phyloP scores from a whole-genome alignment of 345 rosid genomes.

The Erucastrum elatum region DNA sequence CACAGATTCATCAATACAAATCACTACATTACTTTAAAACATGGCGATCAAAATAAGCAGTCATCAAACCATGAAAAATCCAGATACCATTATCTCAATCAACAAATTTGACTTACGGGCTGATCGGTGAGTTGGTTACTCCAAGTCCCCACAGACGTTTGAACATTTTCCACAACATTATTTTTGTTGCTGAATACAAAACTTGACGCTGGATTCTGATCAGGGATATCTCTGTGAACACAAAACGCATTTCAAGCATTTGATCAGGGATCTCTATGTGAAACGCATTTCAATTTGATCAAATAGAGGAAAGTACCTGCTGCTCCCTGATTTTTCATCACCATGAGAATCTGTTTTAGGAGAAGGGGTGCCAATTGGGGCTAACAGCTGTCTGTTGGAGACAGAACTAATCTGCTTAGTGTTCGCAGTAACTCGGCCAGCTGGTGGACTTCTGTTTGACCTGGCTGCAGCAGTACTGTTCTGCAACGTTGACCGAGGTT shows the following conservation, averaged over 20 bases:
- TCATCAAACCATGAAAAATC: too few species aligned
- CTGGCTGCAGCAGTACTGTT: constrained; percentile 38
- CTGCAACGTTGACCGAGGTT: constrained; percentile 49
- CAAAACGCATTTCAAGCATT: neutral
- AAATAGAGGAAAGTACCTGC: constrained; percentile 47
- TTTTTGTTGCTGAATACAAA: constrained; percentile 57
- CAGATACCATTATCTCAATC: neutral
- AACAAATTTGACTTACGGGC: constrained; percentile 52
- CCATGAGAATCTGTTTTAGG: constrained; percentile 57
- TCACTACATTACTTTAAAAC: neutral
- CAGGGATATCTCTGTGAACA: constrained; percentile 35
- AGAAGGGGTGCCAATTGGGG: constrained; percentile 79
- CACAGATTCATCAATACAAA: neutral
- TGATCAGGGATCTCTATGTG: constrained; percentile 12
- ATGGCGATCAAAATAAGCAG: neutral
- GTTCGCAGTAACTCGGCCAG: constrained; percentile 42
- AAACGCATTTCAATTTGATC: neutral
- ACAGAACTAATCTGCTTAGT: constrained; percentile 41
- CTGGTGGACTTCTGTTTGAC: constrained; percentile 50
- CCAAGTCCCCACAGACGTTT: constrained; percentile 75
- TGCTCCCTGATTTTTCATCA: constrained; percentile 51
- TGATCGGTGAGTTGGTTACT: constrained; percentile 60
- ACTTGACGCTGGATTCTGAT: constrained; percentile 49
- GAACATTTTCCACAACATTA: constrained; percentile 60
- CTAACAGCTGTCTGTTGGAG: constrained; percentile 57